Evolutionary conservation across 371 early-diverging fungal genomes (phyloP), one percentile per base, ranked within the genome.

Genomic region (Cokeromyces recurvatus): DNA sequence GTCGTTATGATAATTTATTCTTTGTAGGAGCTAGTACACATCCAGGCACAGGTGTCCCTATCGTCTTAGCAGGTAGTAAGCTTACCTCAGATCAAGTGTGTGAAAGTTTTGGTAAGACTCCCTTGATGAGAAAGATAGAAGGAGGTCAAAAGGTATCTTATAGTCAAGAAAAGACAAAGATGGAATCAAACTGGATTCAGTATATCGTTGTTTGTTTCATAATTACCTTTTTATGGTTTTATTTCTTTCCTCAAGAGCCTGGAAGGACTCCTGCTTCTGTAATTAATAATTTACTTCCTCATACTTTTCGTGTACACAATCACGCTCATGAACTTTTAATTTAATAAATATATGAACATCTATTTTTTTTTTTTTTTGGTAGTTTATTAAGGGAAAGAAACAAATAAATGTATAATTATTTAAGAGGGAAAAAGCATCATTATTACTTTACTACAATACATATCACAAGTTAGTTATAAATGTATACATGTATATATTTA

Each of bases 31-130:
- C 59, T 57, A 57, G 59, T 16, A 78, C 85, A 2, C 82, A 84
- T 55, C 85, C 85, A 4, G 84, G 84, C 19, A 82, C 82, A 14
- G 85, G 85, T 48, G 85, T 84, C 6, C 85, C 85, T 8, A 78
- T 84, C 38, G 80, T 84, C 0, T 52, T 82, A 32, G 78, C 75
- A 22, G 78, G 79, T 15, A 79, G 82, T 43, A 72, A 74, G 40
- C 38, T 81, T 14, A 76, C 79, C 0, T 62, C 79, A 2, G 57
- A 71, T 20, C 77, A 79, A 53, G 66, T 75, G 25, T 59, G 62
- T 43, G 36, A 59, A 20, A 55, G 65, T 23, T 69, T 75, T 32
- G 59, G 59, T 12, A 38, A 59, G 32, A 36, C 10, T 4, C 60
- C 65, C 14, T 41, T 43, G n/a, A 51, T 60, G 22, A 48, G 60